Evolutionary conservation across 2,329 filamentous ascomycete species (phyloP), one percentile per base, ranked within the genome.

Genomic region (Claviceps sp.): DNA sequence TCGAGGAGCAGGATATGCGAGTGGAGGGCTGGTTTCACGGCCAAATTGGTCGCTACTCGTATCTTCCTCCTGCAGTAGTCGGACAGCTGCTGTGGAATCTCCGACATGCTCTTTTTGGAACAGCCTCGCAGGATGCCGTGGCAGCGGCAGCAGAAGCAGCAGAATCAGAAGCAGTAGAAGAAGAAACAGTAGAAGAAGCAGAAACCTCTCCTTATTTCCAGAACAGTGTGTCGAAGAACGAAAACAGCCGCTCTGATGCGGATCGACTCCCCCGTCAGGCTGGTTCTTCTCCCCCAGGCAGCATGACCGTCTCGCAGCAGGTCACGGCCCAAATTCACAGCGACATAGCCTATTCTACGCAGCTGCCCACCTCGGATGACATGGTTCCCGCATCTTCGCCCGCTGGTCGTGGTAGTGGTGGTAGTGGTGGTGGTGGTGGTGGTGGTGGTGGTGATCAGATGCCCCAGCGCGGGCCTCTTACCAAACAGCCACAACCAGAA

Each of bases 11-110:
- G 0, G 67, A 73, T 50, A 77, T 84, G 68, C 72, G 70, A 45
- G 66, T 70, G 43, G 74, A 77, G 41, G 79, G 76, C 0, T 81
- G 79, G 75, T 60, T 81, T 0, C 66, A 70, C 5, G 65, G 67
- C 1, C 63, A 71, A 2, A 72, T 80, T n/a, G 66, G 70, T 26
- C 74, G 72, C 48, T 81, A 75, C 54, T 63, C 65, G 2, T 80
- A 75, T 56, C 63, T 84, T 1, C 75, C 75, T 1, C 80, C 79
- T 1, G 77, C 76, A 2, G 71, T 80, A 1, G 71, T 79, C 0
- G 77, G 77, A 5, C 72, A 78, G 56, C 63, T 84, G 13, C 70
- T 82, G 45, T 77, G 72, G 50, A 84, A 84, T 53, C 61, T 84
- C 37, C 68, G 74, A 42, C 73, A 76, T 5, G 61, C 81, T 1